Conservation (phyloP, 2,329 filamentous ascomycete genomes). For the Neofusicoccum sp. region DNA sequence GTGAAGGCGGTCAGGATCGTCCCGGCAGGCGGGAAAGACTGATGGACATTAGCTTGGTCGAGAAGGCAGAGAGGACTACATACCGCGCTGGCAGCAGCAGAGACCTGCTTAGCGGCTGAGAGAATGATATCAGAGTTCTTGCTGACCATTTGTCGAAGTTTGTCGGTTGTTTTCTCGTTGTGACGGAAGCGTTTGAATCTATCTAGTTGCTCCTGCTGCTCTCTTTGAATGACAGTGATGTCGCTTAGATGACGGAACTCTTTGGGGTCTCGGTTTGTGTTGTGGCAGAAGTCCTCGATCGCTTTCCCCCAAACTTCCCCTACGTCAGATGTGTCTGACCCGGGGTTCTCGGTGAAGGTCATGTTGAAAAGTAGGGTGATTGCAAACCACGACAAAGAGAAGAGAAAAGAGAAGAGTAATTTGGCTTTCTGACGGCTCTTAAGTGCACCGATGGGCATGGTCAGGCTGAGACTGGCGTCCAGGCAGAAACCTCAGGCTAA, state of each 20-base stretch:
- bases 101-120: constrained; percentile 22
- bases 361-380: background rate
- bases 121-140: constrained; percentile 23
- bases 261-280: constrained; percentile 18
- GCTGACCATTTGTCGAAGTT: constrained; percentile 19
- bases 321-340: constrained; percentile 21
- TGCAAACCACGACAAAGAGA: no score
- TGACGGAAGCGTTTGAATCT: constrained; percentile 19
- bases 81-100: constrained; percentile 20
- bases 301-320: constrained; percentile 21
- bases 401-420: background rate
- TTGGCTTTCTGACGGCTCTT: background rate
- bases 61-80: background rate
- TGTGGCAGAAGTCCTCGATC: constrained; percentile 21
- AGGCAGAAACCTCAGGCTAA: no score
- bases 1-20: constrained; percentile 23
- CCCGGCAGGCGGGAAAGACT: constrained; percentile 12
- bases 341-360: background rate
- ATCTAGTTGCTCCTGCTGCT: constrained; percentile 16
- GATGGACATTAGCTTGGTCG: background rate
- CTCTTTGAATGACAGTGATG: constrained; percentile 7
- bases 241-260: constrained; percentile 19
- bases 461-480: no score
- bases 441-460: no score
- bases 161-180: constrained; percentile 19